These are phyloP conservation scores for Aspergillus eucalypticola DNA, from an alignment of 2,329 filamentous ascomycete genomes.

Conservation along the genomic window DNA sequence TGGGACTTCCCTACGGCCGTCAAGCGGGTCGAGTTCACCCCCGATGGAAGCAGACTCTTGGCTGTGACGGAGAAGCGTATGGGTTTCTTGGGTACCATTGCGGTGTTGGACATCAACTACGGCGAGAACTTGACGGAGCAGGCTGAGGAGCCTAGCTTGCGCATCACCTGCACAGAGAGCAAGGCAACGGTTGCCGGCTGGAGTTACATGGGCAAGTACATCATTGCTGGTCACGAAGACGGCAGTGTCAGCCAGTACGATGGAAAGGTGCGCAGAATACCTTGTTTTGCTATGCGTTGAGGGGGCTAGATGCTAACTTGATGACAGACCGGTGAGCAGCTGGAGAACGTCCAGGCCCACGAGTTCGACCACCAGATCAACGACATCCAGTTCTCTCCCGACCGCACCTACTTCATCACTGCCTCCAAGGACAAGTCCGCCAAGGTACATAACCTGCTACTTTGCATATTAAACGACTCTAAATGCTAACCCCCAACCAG, in stretches of 20 bases:
- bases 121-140: conserved; percentile 78
- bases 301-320: conserved; percentile 19
- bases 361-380: conserved; percentile 81
- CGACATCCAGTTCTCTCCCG: conserved; percentile 90
- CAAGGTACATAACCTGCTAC: conserved; percentile 59
- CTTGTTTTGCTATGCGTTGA: neutral
- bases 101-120: conserved; percentile 84
- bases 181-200: conserved; percentile 97
- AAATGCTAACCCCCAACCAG: conserved; percentile 42
- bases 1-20: conserved; percentile 98
- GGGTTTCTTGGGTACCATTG: conserved; percentile 91
- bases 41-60: conserved; percentile 85
- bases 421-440: conserved; percentile 97
- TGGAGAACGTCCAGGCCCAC: conserved; percentile 80
- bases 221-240: conserved; percentile 96
- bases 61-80: conserved; percentile 98
- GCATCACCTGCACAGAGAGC: conserved; percentile 91
- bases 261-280: conserved; percentile 64
- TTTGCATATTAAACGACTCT: neutral
- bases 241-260: conserved; percentile 90
- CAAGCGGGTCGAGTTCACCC: conserved; percentile 96
- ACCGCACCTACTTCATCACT: conserved; percentile 98
- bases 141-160: conserved; percentile 76
- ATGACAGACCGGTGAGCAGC: conserved; percentile 71
- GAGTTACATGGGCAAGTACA: conserved; percentile 92